These are phyloP conservation scores for Hymenoscyphus salicellus DNA, from an alignment of 2,329 filamentous ascomycete genomes.

Conservation along the genomic window DNA sequence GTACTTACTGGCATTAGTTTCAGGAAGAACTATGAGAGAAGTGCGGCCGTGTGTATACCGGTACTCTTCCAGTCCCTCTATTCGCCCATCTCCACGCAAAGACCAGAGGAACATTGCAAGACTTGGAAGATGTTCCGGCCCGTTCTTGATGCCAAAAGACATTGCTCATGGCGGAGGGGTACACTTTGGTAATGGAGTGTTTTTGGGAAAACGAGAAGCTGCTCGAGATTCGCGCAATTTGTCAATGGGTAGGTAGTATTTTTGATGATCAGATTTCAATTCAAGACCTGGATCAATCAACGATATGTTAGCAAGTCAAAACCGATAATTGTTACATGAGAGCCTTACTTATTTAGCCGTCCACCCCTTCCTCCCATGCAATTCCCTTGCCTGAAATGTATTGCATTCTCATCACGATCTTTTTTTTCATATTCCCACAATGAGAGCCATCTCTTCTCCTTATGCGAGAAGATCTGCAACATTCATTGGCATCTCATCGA, in stretches of 20 bases:
- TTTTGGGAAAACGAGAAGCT: not conserved
- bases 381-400: not conserved
- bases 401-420: not conserved
- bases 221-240: not conserved
- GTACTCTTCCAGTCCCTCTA: no score
- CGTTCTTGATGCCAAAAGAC: no score
- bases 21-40: no score
- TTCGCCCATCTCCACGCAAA: no score
- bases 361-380: slow-evolving; percentile 4
- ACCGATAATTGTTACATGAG: not conserved
- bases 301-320: not conserved
- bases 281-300: not conserved
- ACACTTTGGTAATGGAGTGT: not conserved
- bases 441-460: not conserved
- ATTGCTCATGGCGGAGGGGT: not conserved
- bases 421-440: not conserved
- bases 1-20: no score
- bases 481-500: slow-evolving; percentile 82
- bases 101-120: no score
- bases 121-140: no score
- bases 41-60: no score
- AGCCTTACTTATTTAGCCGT: slow-evolving; percentile 1
- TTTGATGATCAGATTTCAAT: slow-evolving; percentile 9
- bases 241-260: not conserved
- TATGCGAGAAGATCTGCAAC: slow-evolving; percentile 45